phyloP scores from a whole-genome alignment of 306 rosid genomes.

The Vigna unguiculata region DNA sequence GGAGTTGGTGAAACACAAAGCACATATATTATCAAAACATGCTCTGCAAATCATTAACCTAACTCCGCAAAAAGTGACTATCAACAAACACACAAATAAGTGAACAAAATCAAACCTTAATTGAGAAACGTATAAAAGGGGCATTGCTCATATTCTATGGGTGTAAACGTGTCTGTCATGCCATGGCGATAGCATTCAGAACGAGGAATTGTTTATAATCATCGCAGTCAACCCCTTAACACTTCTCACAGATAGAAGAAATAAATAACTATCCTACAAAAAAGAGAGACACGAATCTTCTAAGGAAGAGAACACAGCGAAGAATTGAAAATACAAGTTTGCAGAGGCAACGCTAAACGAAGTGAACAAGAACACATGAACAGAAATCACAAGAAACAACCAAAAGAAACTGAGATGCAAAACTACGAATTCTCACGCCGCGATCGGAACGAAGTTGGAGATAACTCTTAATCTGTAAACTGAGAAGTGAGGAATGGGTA shows the following conservation, averaged over 20 bases:
- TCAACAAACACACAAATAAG: not conserved
- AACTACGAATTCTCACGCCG: not conserved
- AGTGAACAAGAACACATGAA: no score
- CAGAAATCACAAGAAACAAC: no score
- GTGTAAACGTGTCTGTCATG: slow-evolving; percentile 98
- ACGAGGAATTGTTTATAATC: slow-evolving; percentile 99
- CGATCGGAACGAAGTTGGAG: not conserved
- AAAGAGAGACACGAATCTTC: not conserved
- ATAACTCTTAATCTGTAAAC: not conserved
- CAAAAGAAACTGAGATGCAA: no score
- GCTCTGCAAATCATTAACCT: slow-evolving; percentile 43
- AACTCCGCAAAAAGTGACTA: slow-evolving; percentile 42
- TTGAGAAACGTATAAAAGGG: not conserved
- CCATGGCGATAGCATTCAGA: slow-evolving; percentile 87
- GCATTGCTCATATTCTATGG: slow-evolving; percentile 98
- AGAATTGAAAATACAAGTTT: not conserved
- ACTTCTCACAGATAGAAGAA: no score
- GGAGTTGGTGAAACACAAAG: slow-evolving; percentile 55
- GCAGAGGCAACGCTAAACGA: not conserved
- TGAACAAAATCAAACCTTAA: not conserved
- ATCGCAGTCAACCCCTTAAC: slow-evolving; percentile 56
- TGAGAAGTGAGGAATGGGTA: not conserved
- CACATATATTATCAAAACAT: slow-evolving; percentile 15
- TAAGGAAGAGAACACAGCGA: not conserved
- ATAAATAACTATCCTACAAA: not conserved